Percentiles rank a stretch among this genome's conserved stretches.
phyloP scores from a whole-genome alignment of 768 basidiomycete species.

The Tulasnella sp. region DNA sequence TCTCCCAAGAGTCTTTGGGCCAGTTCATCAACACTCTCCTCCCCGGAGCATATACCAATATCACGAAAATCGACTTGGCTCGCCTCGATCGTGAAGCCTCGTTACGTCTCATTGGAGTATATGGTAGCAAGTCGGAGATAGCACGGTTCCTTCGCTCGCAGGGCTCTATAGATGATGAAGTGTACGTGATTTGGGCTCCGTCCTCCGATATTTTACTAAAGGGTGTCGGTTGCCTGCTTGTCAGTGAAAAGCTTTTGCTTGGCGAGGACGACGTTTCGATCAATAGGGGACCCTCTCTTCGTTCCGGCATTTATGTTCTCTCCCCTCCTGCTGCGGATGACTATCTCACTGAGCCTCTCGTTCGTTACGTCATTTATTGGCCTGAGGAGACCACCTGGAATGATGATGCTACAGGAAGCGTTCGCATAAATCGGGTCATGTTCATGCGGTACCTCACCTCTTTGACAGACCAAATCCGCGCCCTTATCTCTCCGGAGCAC shows the following conservation, averaged over 20 bases:
- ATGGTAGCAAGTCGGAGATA: constrained; percentile 59
- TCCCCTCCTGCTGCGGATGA: not conserved
- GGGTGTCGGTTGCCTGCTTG: constrained; percentile 39
- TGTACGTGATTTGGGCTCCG: constrained; percentile 45
- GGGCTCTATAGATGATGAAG: constrained; percentile 46
- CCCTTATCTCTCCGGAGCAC: constrained; percentile 57
- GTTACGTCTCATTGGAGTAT: constrained; percentile 59
- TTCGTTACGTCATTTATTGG: constrained; percentile 61
- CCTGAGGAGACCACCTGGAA: constrained; percentile 56
- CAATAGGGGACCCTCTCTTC: constrained; percentile 43
- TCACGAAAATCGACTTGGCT: constrained; percentile 62
- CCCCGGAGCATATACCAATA: constrained; percentile 57
- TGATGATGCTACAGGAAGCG: constrained; percentile 49
- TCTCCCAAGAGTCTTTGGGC: constrained; percentile 55
- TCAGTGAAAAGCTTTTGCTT: not conserved
- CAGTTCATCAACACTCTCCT: constrained; percentile 53
- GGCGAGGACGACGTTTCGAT: constrained; percentile 37
- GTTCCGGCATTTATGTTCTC: constrained; percentile 58
- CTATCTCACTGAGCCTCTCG: not conserved
- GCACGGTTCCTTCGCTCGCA: constrained; percentile 50
- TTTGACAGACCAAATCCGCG: constrained; percentile 59
- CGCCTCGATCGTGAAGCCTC: constrained; percentile 50
- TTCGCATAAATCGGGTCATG: constrained; percentile 57
- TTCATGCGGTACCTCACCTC: constrained; percentile 69
- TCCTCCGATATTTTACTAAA: not conserved